Conservation (phyloP, 2,329 filamentous ascomycete species). For the Fusarium ambrosium region DNA sequence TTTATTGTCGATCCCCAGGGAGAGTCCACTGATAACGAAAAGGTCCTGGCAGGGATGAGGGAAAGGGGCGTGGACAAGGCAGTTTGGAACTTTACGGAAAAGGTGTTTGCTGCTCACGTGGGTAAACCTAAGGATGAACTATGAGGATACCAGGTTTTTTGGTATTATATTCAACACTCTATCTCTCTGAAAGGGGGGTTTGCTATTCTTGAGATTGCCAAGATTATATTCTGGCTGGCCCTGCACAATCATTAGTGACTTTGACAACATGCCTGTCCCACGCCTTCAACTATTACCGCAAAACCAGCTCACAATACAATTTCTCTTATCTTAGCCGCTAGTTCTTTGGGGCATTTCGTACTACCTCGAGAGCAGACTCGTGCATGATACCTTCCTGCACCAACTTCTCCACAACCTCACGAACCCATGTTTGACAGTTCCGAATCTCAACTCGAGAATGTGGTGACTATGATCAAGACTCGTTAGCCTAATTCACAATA, state of each 20-base stretch:
- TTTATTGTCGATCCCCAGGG: slow-evolving; percentile 9
- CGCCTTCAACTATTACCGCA: background rate
- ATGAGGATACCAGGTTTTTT: background rate
- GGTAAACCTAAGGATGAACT: background rate
- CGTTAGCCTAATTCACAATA: background rate
- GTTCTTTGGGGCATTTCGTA: slow-evolving; percentile 11
- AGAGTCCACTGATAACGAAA: slow-evolving; percentile 16
- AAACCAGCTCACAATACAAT: background rate
- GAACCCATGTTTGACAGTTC: slow-evolving; percentile 19
- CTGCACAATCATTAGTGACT: too few species aligned
- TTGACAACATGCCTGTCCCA: background rate
- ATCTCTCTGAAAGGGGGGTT: background rate
- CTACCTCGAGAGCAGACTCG: background rate
- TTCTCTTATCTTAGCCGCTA: background rate
- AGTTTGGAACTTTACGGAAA: background rate
- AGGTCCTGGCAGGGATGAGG: slow-evolving; percentile 4
- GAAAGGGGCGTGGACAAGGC: background rate
- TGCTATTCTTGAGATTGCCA: background rate
- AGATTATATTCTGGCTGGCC: too few species aligned
- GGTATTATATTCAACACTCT: background rate
- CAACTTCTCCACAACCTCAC: slow-evolving; percentile 7
- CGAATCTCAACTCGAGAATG: slow-evolving; percentile 4
- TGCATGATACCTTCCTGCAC: background rate
- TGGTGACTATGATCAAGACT: background rate
- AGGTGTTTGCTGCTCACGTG: background rate